Conservation (phyloP, 1,284 basidiomycete genomes). For the Papiliotrema laurentii region DNA sequence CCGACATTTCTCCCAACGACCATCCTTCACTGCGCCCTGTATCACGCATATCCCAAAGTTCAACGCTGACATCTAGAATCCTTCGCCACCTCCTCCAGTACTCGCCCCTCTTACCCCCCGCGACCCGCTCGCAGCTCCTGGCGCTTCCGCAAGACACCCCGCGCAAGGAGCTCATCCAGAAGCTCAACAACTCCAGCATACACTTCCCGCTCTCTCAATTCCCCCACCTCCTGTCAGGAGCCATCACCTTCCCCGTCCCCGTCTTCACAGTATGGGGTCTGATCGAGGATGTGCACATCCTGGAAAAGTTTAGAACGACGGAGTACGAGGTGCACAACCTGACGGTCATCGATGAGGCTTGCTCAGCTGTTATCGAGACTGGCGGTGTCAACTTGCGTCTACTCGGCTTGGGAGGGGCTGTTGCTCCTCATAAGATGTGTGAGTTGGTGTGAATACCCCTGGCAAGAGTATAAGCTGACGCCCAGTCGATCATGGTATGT, state of each 20-base stretch:
- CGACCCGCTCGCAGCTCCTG: slow-evolving; percentile 76
- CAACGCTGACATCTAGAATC: slow-evolving; percentile 52
- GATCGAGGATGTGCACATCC: slow-evolving; percentile 88
- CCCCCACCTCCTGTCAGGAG: slow-evolving; percentile 80
- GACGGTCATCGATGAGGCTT: slow-evolving; percentile 89
- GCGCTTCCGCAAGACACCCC: slow-evolving; percentile 57
- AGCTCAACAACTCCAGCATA: slow-evolving; percentile 55
- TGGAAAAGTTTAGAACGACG: slow-evolving; percentile 86
- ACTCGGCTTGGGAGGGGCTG: slow-evolving; percentile 90
- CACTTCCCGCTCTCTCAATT: slow-evolving; percentile 76
- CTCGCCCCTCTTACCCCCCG: slow-evolving; percentile 84
- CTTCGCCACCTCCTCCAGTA: slow-evolving; percentile 95
- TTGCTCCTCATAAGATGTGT: slow-evolving; percentile 95
- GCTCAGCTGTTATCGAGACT: slow-evolving; percentile 81
- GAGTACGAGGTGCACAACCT: slow-evolving; percentile 80
- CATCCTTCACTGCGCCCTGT: not conserved
- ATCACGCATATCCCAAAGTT: not conserved
- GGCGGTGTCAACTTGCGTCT: slow-evolving; percentile 90
- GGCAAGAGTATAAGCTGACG: slow-evolving; percentile 17
- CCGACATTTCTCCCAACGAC: not conserved
- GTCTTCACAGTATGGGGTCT: slow-evolving; percentile 97
- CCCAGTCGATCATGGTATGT: slow-evolving; percentile 43
- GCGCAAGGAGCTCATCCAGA: slow-evolving; percentile 46
- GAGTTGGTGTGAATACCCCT: slow-evolving; percentile 50
- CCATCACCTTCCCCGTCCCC: slow-evolving; percentile 81